These are phyloP conservation scores for Moesziomyces globuligerus DNA, from an alignment of 1,284 basidiomycete genomes.

Conservation along the genomic window DNA sequence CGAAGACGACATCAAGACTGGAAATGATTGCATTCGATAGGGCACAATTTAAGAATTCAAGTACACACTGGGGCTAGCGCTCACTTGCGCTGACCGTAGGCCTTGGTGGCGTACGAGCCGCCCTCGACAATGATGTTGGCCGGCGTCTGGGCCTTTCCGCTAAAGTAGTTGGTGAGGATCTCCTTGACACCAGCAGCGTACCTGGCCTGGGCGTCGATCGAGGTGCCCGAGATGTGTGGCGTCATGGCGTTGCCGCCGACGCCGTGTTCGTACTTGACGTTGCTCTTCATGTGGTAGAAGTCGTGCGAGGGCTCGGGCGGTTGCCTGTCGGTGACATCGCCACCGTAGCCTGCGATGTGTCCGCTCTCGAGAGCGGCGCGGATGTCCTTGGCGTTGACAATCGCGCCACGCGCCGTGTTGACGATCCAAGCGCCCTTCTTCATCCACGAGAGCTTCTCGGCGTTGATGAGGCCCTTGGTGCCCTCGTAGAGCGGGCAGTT, in stretches of 20 bases:
- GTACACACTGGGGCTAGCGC: too few relatives aligned
- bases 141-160: slow-evolving; percentile 73
- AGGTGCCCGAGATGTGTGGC: slow-evolving; percentile 71
- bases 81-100: slow-evolving; percentile 61
- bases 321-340: slow-evolving; percentile 67
- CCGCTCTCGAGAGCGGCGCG: slow-evolving; percentile 81
- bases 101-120: slow-evolving; percentile 66
- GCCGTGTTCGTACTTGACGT: slow-evolving; percentile 72
- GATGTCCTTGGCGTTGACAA: slow-evolving; percentile 85
- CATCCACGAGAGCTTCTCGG: slow-evolving; percentile 85
- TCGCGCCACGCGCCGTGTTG: slow-evolving; percentile 93
- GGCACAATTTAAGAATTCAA: too few relatives aligned
- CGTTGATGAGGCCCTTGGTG: slow-evolving; percentile 76
- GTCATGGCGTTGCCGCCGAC: slow-evolving; percentile 74
- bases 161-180: slow-evolving; percentile 83
- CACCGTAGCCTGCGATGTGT: slow-evolving; percentile 75
- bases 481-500: slow-evolving; percentile 92
- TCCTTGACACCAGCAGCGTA: slow-evolving; percentile 83
- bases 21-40: too few relatives aligned
- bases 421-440: slow-evolving; percentile 88
- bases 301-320: slow-evolving; percentile 71
- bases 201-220: slow-evolving; percentile 87
- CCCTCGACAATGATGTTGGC: slow-evolving; percentile 78
- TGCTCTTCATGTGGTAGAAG: slow-evolving; percentile 77
- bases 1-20: too few relatives aligned